A percentile compares a stretch with the other conserved stretches of the same genome.
These are phyloP conservation scores for Stemphylium beticola DNA, from an alignment of 2,329 filamentous ascomycete species.

Conservation along the genomic window DNA sequence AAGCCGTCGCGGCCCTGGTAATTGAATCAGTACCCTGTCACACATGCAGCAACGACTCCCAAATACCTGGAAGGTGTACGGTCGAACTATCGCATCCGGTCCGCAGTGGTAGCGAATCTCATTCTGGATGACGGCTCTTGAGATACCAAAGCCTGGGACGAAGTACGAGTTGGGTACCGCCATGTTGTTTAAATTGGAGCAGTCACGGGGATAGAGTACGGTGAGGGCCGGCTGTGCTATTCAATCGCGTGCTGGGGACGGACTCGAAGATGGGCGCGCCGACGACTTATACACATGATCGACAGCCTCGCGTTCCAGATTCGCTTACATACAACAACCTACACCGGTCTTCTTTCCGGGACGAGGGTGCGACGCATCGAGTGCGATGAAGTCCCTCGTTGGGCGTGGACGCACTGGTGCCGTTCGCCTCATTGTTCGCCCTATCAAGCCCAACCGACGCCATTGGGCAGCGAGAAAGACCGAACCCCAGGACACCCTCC, in stretches of 20 bases:
- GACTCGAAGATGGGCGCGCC: slow-evolving; percentile 26
- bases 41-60: neutral
- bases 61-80: slow-evolving; percentile 51
- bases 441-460: slow-evolving; percentile 33
- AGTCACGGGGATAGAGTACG: slow-evolving; percentile 9
- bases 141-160: slow-evolving; percentile 52
- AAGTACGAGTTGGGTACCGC: slow-evolving; percentile 49
- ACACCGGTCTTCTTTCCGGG: slow-evolving; percentile 15
- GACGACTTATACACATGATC: slow-evolving; percentile 30
- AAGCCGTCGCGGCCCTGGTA: slow-evolving; percentile 51
- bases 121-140: slow-evolving; percentile 52
- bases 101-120: slow-evolving; percentile 53
- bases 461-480: slow-evolving; percentile 34
- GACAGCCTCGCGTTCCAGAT: slow-evolving; percentile 8
- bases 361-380: slow-evolving; percentile 12
- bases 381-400: slow-evolving; percentile 21
- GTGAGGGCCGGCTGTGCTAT: slow-evolving; percentile 17
- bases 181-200: slow-evolving; percentile 24
- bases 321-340: slow-evolving; percentile 14
- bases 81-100: slow-evolving; percentile 51
- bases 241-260: slow-evolving; percentile 16
- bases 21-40: slow-evolving; percentile 21
- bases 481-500: slow-evolving; percentile 21
- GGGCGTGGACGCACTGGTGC: slow-evolving; percentile 35
- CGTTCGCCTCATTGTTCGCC: slow-evolving; percentile 40